A percentile compares a stretch with the other conserved stretches of the same genome.
Conservation (phyloP, 2,329 filamentous ascomycete genomes). For the Xylaria sp. region DNA sequence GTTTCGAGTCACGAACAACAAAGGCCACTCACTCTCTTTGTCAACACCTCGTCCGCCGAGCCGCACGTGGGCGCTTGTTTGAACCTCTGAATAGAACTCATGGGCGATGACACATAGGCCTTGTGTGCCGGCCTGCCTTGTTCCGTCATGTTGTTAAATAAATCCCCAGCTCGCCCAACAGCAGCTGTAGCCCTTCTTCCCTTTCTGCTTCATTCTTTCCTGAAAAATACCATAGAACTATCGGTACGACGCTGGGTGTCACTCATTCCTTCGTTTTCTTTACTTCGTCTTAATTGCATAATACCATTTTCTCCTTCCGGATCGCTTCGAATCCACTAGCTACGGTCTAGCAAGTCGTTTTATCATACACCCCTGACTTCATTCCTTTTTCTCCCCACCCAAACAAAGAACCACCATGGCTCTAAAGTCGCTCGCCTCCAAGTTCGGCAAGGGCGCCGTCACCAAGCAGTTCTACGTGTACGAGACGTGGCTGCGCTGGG, state of each 20-base stretch:
- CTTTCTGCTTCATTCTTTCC: no score
- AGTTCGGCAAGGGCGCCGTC: slow-evolving; percentile 45
- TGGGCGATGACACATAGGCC: background rate
- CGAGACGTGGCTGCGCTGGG: slow-evolving; percentile 50
- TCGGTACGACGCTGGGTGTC: slow-evolving; percentile 19
- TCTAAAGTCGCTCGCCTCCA: slow-evolving; percentile 27
- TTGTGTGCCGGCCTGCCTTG: no score
- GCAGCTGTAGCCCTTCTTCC: slow-evolving; percentile 8
- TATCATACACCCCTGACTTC: slow-evolving; percentile 1
- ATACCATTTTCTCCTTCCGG: slow-evolving; percentile 1
- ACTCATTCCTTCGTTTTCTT: slow-evolving; percentile 15
- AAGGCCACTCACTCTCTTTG: slow-evolving; percentile 19
- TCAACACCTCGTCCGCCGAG: slow-evolving; percentile 4
- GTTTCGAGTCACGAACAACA: slow-evolving; percentile 17
- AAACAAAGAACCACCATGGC: slow-evolving; percentile 18
- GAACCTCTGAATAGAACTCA: slow-evolving; percentile 8
- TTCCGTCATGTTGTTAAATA: slow-evolving; percentile 24
- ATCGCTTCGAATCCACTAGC: background rate
- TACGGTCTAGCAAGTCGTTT: background rate
- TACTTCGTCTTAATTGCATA: slow-evolving; percentile 17
- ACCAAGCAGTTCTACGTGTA: slow-evolving; percentile 50
- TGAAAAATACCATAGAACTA: slow-evolving; percentile 10
- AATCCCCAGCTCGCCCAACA: slow-evolving; percentile 1
- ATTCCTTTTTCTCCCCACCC: background rate
- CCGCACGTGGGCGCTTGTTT: slow-evolving; percentile 22